Base-by-base conservation (phyloP, 768 basidiomycete species). In the Favolaschia claudopus region DNA sequence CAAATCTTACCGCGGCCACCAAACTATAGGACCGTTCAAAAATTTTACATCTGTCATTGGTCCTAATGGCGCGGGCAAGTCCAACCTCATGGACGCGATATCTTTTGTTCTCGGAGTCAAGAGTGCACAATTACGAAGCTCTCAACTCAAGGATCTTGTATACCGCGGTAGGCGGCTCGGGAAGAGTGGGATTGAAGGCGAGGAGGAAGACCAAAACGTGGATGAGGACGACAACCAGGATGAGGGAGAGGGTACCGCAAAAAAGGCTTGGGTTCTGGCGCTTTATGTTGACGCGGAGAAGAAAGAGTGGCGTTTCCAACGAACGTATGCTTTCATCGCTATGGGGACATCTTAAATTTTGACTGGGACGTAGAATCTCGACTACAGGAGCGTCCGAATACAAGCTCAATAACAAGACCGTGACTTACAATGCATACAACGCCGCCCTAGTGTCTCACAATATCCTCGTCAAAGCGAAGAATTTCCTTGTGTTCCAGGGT, bases 31-130 rank as follows among this genome's bases (percentile, higher is more conserved):
- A 1, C 95, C 95, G 1, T 95, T 96, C 79, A 87, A 85, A 77
- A 88, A 89, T 69, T 99, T 99, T 76, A 96, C 96, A 0, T 96
- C 94, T 12, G 84, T 98, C 52, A 98, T 99, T 67, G 97, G 97
- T 20, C 96, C 97, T 32, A 99, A 99, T 89, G 96, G 97, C 55
- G 95, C 96, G 1, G 97, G 97, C 58, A 99, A 99, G 72, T 96
- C 95, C 10, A 99, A 99, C 73, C 86, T 99, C 54, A 99, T 99
- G 97, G 97, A 99, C 72, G 97, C 97, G 48, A 98, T 99, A 64
- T 99, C 97, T 4, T 99, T 99, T 72, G 97, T 99, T 9, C 88
- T 99, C 7, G 97, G 97, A 28, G 91, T 99, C 27, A 95, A 96
- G 79, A 95, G 93, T 60, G 91, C 89, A 2, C 94, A 97, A 63